phyloP scores from a whole-genome alignment of 2,329 filamentous ascomycete genomes.

The Penicillium digitatum region DNA sequence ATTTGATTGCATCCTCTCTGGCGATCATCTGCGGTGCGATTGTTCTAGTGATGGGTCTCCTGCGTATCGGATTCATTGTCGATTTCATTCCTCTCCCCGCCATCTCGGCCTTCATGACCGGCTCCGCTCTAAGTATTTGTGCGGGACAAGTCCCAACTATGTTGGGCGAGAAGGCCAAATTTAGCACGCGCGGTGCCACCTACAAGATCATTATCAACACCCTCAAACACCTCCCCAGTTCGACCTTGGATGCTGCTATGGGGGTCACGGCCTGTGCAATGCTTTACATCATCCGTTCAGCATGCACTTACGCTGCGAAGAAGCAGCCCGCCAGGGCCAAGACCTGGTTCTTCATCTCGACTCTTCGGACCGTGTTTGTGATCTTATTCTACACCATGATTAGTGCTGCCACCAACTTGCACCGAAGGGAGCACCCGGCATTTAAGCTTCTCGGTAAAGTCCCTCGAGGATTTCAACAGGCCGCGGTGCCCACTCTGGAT shows the following conservation, averaged over 20 bases:
- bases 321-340: slow-evolving; percentile 67
- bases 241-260: slow-evolving; percentile 76
- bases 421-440: slow-evolving; percentile 58
- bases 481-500: slow-evolving; percentile 67
- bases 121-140: slow-evolving; percentile 84
- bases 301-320: slow-evolving; percentile 63
- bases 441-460: slow-evolving; percentile 74
- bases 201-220: slow-evolving; percentile 82
- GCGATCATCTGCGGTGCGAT: slow-evolving; percentile 74
- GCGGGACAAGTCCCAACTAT: slow-evolving; percentile 77
- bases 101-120: slow-evolving; percentile 95
- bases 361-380: slow-evolving; percentile 83
- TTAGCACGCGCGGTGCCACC: slow-evolving; percentile 72
- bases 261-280: slow-evolving; percentile 75
- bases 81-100: slow-evolving; percentile 88
- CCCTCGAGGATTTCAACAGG: slow-evolving; percentile 80
- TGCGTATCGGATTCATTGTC: slow-evolving; percentile 82
- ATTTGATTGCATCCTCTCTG: slow-evolving; percentile 72
- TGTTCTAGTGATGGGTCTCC: slow-evolving; percentile 71
- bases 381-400: slow-evolving; percentile 90
- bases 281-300: slow-evolving; percentile 70
- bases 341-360: slow-evolving; percentile 83
- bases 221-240: slow-evolving; percentile 64
- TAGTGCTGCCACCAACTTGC: slow-evolving; percentile 76
- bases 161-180: slow-evolving; percentile 65